phyloP scores from a whole-genome alignment of 805 yeast species.

The Zygotorulaspora florentina region DNA sequence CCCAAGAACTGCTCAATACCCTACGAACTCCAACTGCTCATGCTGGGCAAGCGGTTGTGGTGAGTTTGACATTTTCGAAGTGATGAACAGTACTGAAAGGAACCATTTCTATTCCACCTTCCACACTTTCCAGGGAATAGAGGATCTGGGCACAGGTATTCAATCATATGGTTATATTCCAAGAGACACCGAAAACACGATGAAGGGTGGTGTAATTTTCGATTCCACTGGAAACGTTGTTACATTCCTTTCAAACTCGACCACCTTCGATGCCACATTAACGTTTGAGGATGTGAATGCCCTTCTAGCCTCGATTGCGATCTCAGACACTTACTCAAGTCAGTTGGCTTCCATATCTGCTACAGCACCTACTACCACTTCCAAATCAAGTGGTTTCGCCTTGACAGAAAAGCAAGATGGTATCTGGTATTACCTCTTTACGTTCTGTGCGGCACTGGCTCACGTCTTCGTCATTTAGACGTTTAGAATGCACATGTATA shows the following conservation, averaged over 20 bases:
- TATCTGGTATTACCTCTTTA: conserved; percentile 28
- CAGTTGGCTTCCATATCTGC: conserved; percentile 36
- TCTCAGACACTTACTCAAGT: conserved; percentile 25
- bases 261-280: conserved; percentile 46
- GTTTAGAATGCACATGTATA: not conserved
- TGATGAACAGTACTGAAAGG: conserved; percentile 57
- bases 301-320: conserved; percentile 42
- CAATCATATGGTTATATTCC: conserved; percentile 51
- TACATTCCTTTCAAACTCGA: conserved; percentile 55
- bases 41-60: conserved; percentile 80
- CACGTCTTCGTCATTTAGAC: conserved; percentile 22
- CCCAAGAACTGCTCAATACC: conserved; percentile 72
- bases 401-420: conserved; percentile 16
- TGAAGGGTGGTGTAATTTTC: conserved; percentile 72
- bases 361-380: conserved; percentile 35
- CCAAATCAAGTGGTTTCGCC: conserved; percentile 25
- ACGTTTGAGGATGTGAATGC: conserved; percentile 40
- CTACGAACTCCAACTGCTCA: conserved; percentile 54
- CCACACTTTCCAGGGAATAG: conserved; percentile 68
- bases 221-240: conserved; percentile 56
- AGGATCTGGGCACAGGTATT: conserved; percentile 56
- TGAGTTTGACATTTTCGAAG: conserved; percentile 73
- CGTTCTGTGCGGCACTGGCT: conserved; percentile 22
- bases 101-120: conserved; percentile 58
- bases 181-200: conserved; percentile 47